Evolutionary conservation across 2,329 filamentous ascomycete genomes (phyloP).

Genomic region (Pseudocercospora vitis): DNA sequence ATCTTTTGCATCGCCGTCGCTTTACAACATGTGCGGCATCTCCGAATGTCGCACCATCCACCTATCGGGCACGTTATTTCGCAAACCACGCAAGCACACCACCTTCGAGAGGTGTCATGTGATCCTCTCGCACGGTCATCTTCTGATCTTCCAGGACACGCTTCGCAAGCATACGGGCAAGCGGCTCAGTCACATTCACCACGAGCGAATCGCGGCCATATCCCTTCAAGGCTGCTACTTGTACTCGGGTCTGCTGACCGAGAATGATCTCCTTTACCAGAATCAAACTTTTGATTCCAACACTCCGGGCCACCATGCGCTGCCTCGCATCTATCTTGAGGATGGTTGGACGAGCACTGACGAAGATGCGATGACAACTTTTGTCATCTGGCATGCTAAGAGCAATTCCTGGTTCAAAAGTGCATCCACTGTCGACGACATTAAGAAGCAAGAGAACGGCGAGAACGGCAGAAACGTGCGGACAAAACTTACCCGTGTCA

Average conservation of each 20-base stretch:
- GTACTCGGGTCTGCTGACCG: slow-evolving; percentile 63
- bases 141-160: slow-evolving; percentile 63
- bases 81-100: slow-evolving; percentile 62
- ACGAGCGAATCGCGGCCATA: slow-evolving; percentile 59
- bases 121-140: slow-evolving; percentile 59
- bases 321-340: slow-evolving; percentile 61
- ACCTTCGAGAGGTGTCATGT: slow-evolving; percentile 63
- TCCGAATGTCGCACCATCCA: slow-evolving; percentile 61
- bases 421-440: slow-evolving; percentile 35
- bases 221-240: slow-evolving; percentile 65
- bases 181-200: slow-evolving; percentile 60
- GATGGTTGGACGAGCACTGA: slow-evolving; percentile 63
- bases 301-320: slow-evolving; percentile 58
- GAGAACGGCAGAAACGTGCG: slow-evolving; percentile 10
- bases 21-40: slow-evolving; percentile 70
- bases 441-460: slow-evolving; percentile 21
- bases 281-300: slow-evolving; percentile 66
- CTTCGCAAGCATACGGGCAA: slow-evolving; percentile 57
- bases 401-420: slow-evolving; percentile 57
- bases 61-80: slow-evolving; percentile 63
- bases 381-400: slow-evolving; percentile 65
- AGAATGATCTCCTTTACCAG: slow-evolving; percentile 62
- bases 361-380: slow-evolving; percentile 65
- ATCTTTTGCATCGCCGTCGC: slow-evolving; percentile 60
- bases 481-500: slow-evolving; percentile 58